These are phyloP conservation scores for Penicillium sp. DNA, from an alignment of 2,329 filamentous ascomycete genomes.

Conservation along the genomic window DNA sequence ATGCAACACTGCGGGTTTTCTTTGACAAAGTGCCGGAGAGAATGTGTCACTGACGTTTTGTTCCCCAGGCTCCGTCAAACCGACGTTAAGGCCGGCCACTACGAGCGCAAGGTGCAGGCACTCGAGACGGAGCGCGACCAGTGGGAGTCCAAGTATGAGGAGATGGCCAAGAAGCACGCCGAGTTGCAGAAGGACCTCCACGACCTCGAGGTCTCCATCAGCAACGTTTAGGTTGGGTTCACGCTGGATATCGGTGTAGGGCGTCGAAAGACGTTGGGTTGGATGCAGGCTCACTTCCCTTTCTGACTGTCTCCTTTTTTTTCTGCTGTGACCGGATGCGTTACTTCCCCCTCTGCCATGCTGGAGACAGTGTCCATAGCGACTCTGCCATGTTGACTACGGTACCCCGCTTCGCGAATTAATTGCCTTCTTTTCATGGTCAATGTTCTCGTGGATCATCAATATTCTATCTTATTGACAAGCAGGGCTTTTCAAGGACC, in stretches of 20 bases:
- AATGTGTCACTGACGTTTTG: conserved; percentile 22
- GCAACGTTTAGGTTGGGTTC: conserved; percentile 71
- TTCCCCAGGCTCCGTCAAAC: conserved; percentile 83
- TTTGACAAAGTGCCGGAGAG: not conserved
- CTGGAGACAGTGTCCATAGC: conserved; percentile 21
- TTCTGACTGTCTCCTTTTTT: conserved; percentile 26
- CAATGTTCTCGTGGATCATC: conserved; percentile 15
- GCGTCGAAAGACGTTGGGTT: conserved; percentile 30
- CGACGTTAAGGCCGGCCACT: conserved; percentile 98
- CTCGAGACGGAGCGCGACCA: conserved; percentile 87
- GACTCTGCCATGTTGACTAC: conserved; percentile 18
- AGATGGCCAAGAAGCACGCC: conserved; percentile 88
- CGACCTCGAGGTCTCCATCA: conserved; percentile 85
- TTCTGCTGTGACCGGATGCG: conserved; percentile 28
- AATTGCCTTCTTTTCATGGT: conserved; percentile 14
- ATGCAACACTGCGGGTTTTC: conserved; percentile 29
- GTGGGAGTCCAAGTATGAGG: conserved; percentile 98
- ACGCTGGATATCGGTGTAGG: conserved; percentile 30
- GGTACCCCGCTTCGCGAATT: conserved; percentile 17
- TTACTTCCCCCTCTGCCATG: conserved; percentile 20
- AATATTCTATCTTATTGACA: conserved; percentile 10
- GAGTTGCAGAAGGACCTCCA: conserved; percentile 84
- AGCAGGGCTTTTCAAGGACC: not conserved
- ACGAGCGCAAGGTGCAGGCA: conserved; percentile 98
- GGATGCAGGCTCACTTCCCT: conserved; percentile 25